Percentiles rank a stretch among this genome's conserved stretches.
Conservation (phyloP, 1,139 yeast species). For the Zygosaccharomyces pseudobailii region DNA sequence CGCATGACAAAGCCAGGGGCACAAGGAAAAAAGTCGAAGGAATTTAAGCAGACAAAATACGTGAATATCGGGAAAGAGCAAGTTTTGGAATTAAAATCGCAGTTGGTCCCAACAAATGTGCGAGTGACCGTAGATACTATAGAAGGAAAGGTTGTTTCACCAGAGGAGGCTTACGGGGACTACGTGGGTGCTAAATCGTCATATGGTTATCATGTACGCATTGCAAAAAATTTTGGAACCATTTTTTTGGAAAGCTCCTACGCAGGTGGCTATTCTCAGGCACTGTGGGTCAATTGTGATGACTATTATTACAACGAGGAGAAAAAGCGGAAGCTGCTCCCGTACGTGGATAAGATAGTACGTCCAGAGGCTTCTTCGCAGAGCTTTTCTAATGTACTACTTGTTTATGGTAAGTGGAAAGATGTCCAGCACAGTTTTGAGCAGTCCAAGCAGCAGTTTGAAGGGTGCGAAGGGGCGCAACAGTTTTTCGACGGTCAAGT, state of each 20-base stretch:
- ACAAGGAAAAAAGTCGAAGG: conserved; percentile 41
- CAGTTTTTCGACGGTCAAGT: conserved; percentile 68
- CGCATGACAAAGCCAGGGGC: conserved; percentile 45
- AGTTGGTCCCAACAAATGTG: conserved; percentile 69
- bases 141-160: conserved; percentile 61
- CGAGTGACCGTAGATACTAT: conserved; percentile 75
- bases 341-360: conserved; percentile 20
- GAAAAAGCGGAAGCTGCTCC: conserved; percentile 21
- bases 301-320: conserved; percentile 46
- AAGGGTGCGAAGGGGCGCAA: conserved; percentile 49
- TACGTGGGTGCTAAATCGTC: conserved; percentile 52
- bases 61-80: conserved; percentile 67
- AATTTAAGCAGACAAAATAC: conserved; percentile 57
- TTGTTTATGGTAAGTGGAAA: conserved; percentile 61
- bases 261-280: conserved; percentile 65
- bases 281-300: conserved; percentile 63
- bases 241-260: conserved; percentile 67
- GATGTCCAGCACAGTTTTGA: conserved; percentile 52
- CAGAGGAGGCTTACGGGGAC: conserved; percentile 63
- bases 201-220: conserved; percentile 73
- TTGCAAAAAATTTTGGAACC: conserved; percentile 55
- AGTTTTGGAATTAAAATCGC: conserved; percentile 52
- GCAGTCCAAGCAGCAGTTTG: conserved; percentile 44
- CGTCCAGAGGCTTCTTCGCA: conserved; percentile 5
- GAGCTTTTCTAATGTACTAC: conserved; percentile 38